Base-by-base conservation (phyloP, 495 filamentous ascomycete genomes). In the Penicillium mononematosum region DNA sequence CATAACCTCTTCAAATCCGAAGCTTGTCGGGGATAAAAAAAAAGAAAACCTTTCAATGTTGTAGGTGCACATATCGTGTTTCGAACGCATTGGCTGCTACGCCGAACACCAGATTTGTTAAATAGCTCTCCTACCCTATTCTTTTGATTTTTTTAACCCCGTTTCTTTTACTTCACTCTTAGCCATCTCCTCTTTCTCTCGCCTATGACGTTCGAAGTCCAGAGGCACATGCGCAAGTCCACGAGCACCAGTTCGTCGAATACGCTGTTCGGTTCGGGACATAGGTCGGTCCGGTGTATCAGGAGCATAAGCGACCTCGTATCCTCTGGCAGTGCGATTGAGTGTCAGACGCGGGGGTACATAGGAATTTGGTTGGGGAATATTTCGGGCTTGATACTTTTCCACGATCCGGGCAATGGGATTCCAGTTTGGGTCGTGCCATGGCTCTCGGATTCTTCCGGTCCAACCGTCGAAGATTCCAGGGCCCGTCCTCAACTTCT, bases 221-320 rank as follows among this genome's bases (percentile, higher is more conserved):
- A 77, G 49, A 0, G 74, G 72, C 51, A 75, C 76, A 43, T 75
- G 74, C 3, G 76, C 75, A 51, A 77, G 52, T 0, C 76, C 76
- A 45, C 70, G 73, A 11, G 67, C 75, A 3, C 75, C 75, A 4
- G 76, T 76, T 20, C 67, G 44, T 24, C 76, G 61, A 14, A 77
- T 69, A 25, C 76, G 64, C 52, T 75, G 69, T 50, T 77, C 75
- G 1, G 75, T 75, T 5, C 72, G 72, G 52, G 76, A 77, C 57
- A 78, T 55, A 0, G 69, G 72, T 36, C 73, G 63, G 16, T 73
- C 74, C 3, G 72, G 64, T 1, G 64, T 67, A 39, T 72, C 74
- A 10, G 75, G 75, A 2, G 76, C 75, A 50, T 72, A 63, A 7
- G 72, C 70, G 16, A 77, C 61, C 48, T 76, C 64, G 49, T 75